These are phyloP conservation scores for Cephaloascus fragrans DNA, from an alignment of 805 yeast species.

Conservation along the genomic window DNA sequence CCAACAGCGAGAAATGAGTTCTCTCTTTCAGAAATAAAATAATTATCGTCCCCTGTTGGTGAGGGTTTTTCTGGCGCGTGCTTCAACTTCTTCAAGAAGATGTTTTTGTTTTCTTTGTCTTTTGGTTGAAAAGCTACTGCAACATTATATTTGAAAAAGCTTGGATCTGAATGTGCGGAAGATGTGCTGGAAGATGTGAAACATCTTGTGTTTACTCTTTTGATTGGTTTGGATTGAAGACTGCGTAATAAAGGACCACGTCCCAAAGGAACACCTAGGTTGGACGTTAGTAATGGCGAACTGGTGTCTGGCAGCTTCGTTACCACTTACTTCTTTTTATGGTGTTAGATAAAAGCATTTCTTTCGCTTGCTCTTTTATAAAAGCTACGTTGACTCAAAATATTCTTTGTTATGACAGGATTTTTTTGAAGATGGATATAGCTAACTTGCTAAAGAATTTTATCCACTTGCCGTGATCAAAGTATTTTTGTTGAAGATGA, in stretches of 20 bases:
- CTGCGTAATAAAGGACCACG: constrained; percentile 1
- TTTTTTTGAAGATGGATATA: no score
- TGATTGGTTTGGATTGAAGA: neutral
- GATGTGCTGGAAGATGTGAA: neutral
- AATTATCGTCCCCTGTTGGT: constrained; percentile 74
- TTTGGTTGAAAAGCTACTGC: constrained; percentile 73
- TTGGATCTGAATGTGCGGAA: neutral
- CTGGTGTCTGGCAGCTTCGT: no score
- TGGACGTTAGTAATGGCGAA: constrained; percentile 10
- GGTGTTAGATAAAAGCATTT: neutral
- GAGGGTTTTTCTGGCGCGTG: constrained; percentile 27
- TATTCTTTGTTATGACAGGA: no score
- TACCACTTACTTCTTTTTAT: neutral
- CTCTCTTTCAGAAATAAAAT: constrained; percentile 36
- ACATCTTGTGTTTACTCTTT: neutral
- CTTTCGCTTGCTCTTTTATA: no score
- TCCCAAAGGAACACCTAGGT: constrained; percentile 5
- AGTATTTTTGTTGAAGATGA: no score
- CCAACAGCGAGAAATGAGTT: constrained; percentile 50
- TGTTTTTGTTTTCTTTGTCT: constrained; percentile 44
- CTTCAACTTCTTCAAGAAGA: constrained; percentile 20
- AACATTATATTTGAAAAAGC: constrained; percentile 33
- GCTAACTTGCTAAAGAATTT: no score
- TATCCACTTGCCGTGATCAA: no score
- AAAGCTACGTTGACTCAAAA: no score